A percentile compares a stretch with the other conserved stretches of the same genome.
Conservation (phyloP, 2,329 filamentous ascomycete species). For the Aspergillus sp. region DNA sequence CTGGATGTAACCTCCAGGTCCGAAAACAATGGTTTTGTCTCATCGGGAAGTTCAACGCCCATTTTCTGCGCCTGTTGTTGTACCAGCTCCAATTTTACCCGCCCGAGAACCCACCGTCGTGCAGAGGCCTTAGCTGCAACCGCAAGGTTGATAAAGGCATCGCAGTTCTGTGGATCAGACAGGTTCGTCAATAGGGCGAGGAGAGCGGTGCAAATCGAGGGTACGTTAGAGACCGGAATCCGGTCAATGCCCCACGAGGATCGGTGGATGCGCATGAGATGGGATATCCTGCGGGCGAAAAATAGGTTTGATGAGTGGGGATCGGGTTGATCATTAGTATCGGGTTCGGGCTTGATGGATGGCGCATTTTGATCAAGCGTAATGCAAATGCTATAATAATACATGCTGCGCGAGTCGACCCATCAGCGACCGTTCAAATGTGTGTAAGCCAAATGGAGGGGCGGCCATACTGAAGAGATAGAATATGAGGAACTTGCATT, state of each 20-base stretch:
- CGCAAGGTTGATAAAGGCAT: conserved; percentile 19
- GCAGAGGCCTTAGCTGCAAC: conserved; percentile 17
- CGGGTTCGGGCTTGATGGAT: neutral
- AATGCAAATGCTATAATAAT: conserved; percentile 25
- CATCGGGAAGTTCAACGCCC: neutral
- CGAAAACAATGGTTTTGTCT: neutral
- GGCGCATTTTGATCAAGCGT: neutral
- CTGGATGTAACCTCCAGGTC: neutral
- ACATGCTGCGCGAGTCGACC: conserved; percentile 19
- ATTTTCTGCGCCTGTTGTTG: neutral
- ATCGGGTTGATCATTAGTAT: conserved; percentile 6
- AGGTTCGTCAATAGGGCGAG: conserved; percentile 20
- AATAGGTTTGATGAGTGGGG: conserved; percentile 9
- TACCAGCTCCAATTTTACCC: conserved; percentile 10
- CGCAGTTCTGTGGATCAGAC: conserved; percentile 12
- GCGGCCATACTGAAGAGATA: conserved; percentile 17
- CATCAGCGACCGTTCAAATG: neutral
- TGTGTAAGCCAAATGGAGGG: neutral
- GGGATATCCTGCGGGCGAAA: conserved; percentile 19
- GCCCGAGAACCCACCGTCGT: conserved; percentile 15
- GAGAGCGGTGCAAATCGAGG: conserved; percentile 22
- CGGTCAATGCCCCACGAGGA: conserved; percentile 24
- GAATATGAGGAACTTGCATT: conserved; percentile 13
- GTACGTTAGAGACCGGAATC: conserved; percentile 23
- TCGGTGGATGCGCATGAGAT: conserved; percentile 19